Conservation (phyloP, 352 stramenopile genomes). For the Globisporangium spiculum region DNA sequence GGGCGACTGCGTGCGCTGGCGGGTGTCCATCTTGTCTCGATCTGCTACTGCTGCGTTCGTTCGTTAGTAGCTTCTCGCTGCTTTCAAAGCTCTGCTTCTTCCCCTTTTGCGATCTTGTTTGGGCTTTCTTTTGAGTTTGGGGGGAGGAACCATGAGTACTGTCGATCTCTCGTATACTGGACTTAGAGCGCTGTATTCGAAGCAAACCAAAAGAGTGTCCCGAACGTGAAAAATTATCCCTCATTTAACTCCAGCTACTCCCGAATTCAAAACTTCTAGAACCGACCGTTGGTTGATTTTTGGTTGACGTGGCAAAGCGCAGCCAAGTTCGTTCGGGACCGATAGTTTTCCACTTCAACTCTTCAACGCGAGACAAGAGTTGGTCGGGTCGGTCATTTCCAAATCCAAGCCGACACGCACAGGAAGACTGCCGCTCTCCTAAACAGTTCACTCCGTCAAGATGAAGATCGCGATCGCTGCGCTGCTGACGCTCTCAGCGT, state of each 20-base stretch:
- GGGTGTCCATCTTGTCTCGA: constrained; percentile 43
- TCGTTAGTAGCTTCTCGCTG: neutral
- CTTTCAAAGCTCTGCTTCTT: neutral
- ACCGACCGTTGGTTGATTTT: neutral
- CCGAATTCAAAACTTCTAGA: neutral
- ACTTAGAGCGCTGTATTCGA: neutral
- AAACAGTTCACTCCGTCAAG: constrained; percentile 2
- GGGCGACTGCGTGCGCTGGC: constrained; percentile 88
- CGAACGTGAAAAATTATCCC: too few species aligned
- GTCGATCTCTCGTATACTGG: neutral
- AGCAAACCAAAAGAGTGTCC: neutral
- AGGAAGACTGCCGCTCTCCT: neutral
- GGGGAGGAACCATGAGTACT: constrained; percentile 1
- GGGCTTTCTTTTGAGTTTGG: constrained; percentile 12
- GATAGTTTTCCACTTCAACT: neutral
- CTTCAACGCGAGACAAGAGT: neutral
- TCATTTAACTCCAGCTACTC: neutral
- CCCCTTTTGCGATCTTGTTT: constrained; percentile 15
- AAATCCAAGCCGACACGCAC: neutral
- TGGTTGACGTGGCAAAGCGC: neutral
- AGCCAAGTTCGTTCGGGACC: neutral
- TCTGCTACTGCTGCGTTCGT: neutral
- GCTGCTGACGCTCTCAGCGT: constrained; percentile 39
- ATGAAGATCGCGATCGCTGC: constrained; percentile 55
- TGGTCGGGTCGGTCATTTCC: neutral